Conservation (phyloP, 352 stramenopile species). For the Pythium volutum region DNA sequence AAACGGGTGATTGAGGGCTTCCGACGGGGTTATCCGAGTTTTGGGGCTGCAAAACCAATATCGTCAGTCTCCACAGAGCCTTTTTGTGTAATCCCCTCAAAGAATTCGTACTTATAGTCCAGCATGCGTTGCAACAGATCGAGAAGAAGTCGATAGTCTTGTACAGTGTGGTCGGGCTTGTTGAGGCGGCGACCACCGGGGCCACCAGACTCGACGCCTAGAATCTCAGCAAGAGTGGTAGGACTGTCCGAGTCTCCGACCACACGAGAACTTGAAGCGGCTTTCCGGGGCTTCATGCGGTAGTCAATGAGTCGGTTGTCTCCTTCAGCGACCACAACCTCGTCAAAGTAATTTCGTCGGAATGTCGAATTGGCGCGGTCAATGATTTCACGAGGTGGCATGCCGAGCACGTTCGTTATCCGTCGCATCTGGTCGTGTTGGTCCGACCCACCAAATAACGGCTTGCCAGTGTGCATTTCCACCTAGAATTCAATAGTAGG, state of each 20-base stretch:
- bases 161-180: constrained; percentile 67
- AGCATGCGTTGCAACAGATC: constrained; percentile 95
- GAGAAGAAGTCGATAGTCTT: constrained; percentile 92
- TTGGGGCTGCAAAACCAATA: constrained; percentile 44
- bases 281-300: constrained; percentile 63
- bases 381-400: constrained; percentile 92
- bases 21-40: constrained; percentile 88
- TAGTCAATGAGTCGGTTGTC: constrained; percentile 60
- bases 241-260: constrained; percentile 32
- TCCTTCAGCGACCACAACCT: constrained; percentile 60
- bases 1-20: constrained; percentile 95
- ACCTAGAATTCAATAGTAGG: constrained; percentile 26
- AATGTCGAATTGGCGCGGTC: constrained; percentile 78
- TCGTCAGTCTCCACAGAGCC: neutral
- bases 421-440: constrained; percentile 97
- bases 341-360: constrained; percentile 91
- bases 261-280: constrained; percentile 20
- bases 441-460: constrained; percentile 95
- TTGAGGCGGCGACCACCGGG: constrained; percentile 35
- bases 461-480: constrained; percentile 98
- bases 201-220: constrained; percentile 44
- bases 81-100: no score
- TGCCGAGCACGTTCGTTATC: constrained; percentile 94
- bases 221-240: constrained; percentile 53
- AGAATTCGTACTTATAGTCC: constrained; percentile 85